Evolutionary conservation across 495 filamentous ascomycete genomes (phyloP).

Genomic region (Penicillium pancosmium): DNA sequence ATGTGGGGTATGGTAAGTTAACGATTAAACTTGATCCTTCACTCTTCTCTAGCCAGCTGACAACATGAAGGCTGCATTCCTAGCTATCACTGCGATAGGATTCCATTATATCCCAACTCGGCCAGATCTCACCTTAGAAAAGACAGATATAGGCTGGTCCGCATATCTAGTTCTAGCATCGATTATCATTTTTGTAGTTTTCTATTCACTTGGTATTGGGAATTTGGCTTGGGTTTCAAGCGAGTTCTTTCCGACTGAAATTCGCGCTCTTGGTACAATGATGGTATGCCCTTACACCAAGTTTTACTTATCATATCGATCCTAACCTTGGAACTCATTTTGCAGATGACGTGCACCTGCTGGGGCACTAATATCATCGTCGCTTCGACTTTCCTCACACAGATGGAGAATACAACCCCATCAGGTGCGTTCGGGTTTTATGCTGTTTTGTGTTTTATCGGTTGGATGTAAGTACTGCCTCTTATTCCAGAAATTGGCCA

Average conservation of each 20-base stretch:
- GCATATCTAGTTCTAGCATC: constrained; percentile 44
- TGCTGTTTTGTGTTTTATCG: constrained; percentile 43
- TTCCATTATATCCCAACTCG: constrained; percentile 54
- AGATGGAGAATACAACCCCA: constrained; percentile 47
- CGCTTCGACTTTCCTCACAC: constrained; percentile 47
- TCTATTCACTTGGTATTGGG: constrained; percentile 42
- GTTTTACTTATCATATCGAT: too few relatives aligned
- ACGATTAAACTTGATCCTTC: too few relatives aligned
- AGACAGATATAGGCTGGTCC: constrained; percentile 31
- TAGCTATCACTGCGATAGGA: constrained; percentile 45
- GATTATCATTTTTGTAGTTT: constrained; percentile 47
- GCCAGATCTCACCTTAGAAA: constrained; percentile 28
- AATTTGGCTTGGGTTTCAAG: constrained; percentile 49
- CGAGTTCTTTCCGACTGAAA: constrained; percentile 51
- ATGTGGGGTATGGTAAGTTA: constrained; percentile 36
- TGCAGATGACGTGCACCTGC: constrained; percentile 46
- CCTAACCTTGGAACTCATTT: too few relatives aligned
- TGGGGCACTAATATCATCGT: constrained; percentile 53
- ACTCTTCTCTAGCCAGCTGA: too few relatives aligned
- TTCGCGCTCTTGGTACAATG: constrained; percentile 48
- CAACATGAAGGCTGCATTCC: constrained; percentile 23
- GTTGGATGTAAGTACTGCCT: constrained; percentile 30
- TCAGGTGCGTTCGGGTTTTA: constrained; percentile 54
- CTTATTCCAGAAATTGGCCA: too few relatives aligned
- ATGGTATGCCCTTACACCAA: too few relatives aligned